Percentiles rank a stretch among this genome's conserved stretches.
These are phyloP conservation scores for Malassezia cuniculi DNA, from an alignment of 1,284 basidiomycete genomes.

Conservation along the genomic window DNA sequence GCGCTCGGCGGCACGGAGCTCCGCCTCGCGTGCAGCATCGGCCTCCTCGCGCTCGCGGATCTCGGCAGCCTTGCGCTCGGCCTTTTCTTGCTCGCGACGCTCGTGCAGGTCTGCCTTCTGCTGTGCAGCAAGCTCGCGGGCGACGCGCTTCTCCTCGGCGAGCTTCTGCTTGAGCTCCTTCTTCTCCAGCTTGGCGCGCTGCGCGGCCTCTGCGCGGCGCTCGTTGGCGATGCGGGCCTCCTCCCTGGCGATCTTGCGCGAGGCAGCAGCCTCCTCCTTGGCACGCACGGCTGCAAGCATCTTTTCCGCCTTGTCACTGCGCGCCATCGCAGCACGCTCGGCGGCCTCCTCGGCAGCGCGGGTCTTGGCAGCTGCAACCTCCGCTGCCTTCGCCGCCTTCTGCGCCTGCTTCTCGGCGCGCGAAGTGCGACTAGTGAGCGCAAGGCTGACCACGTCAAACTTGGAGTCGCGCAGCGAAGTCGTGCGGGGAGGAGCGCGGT, in stretches of 20 bases:
- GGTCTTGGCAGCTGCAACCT: too few species aligned
- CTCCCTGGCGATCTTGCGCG: background rate
- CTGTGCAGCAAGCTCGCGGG: background rate
- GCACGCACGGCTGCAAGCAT: background rate
- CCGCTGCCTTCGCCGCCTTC: too few species aligned
- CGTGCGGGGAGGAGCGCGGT: too few species aligned
- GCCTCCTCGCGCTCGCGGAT: conserved; percentile 2
- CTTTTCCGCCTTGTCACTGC: background rate
- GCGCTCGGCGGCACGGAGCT: conserved; percentile 7
- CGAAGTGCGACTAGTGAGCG: too few species aligned
- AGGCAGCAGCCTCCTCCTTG: background rate
- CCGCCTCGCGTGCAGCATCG: conserved; percentile 3
- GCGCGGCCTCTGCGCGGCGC: background rate
- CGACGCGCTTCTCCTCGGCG: background rate
- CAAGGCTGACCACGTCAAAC: too few species aligned
- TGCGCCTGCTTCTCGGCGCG: too few species aligned
- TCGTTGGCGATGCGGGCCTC: background rate
- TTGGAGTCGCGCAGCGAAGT: too few species aligned
- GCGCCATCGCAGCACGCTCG: background rate
- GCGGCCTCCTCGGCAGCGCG: background rate
- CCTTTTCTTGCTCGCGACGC: conserved; percentile 4
- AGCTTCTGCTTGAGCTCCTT: conserved; percentile 2
- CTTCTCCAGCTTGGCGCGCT: background rate
- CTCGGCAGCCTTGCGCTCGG: background rate
- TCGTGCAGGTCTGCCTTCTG: conserved; percentile 8